Base-by-base conservation (phyloP, 163 green algal species). In the Chlamydomonas reinhardtii region DNA sequence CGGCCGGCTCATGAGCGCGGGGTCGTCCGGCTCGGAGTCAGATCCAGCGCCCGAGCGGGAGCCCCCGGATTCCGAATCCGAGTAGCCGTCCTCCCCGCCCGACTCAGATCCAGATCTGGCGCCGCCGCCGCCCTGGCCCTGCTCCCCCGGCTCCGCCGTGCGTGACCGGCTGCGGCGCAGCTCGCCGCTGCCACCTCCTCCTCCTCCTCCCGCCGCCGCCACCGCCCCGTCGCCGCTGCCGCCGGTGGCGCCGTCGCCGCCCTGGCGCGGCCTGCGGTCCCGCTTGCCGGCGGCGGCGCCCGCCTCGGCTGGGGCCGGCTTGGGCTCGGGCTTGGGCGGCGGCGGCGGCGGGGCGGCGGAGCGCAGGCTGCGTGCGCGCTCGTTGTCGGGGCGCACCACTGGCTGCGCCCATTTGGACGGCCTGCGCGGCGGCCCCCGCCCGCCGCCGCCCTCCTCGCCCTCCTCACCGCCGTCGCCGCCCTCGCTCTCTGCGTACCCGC, bases 271-370 rank as follows among this genome's bases (percentile, higher is more conserved):
- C 48, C 11, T 17, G 12, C 48, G 48, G 12, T 17, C 12, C 48
- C 48, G 48, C 48, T 56, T 56, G 39, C 56, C 56, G 56, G 20
- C 20, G 17, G 56, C 56, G 17, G 20, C 59, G 59, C 59, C 62
- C 27, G 2, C 62, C 62, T 34, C 62, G 14, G 48, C 48, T 2
- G 48, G 29, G 19, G n/a, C 11, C 8, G 61, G 16, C 35, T 62
- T 73, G 16, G 74, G 31, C 32, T 82, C 61, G 14, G 69, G 48
- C 69, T 70, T 70, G 56, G 80, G 70, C 69, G 79, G 79, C 25
- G 69, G 48, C 69, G 80, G 80, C 70, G 80, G 70, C 69, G 79
- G 79, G 54, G 39, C 22, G 37, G 48, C 70, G 69, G 80, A 86
- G 6, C 80, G 39, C 24, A 86, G 80, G 14, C 48, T 73, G 11